phyloP scores from a whole-genome alignment of 352 stramenopile species.

The Thraustotheca clavata region DNA sequence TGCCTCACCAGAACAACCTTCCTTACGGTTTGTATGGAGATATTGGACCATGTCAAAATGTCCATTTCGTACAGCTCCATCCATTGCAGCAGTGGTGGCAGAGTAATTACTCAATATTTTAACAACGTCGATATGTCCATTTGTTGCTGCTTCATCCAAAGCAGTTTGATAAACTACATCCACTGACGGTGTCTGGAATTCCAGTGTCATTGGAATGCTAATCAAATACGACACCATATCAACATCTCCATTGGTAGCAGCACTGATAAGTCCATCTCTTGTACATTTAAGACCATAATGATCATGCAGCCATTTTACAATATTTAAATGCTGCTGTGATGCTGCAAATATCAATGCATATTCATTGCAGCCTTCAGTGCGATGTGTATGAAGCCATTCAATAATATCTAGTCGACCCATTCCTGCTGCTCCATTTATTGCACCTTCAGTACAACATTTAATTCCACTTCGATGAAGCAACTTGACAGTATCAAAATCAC shows the following conservation, averaged over 20 bases:
- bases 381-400: background rate
- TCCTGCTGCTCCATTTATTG: constrained; percentile 24
- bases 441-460: no score
- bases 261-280: background rate
- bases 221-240: constrained; percentile 10
- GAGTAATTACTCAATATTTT: constrained; percentile 24
- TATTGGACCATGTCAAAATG: constrained; percentile 1
- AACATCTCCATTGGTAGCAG: constrained; percentile 3
- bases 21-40: background rate
- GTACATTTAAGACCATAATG: background rate
- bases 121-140: constrained; percentile 22
- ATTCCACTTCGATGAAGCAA: no score
- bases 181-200: no score
- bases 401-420: constrained; percentile 24
- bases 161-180: no score
- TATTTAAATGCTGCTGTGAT: constrained; percentile 6
- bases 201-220: no score
- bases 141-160: constrained; percentile 3
- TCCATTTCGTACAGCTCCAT: background rate
- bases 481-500: no score
- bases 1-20: background rate
- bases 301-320: constrained; percentile 20
- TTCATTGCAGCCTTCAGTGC: background rate
- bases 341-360: constrained; percentile 17
- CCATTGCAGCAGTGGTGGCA: constrained; percentile 2